Evolutionary conservation across 2,329 filamentous ascomycete genomes (phyloP).

Genomic region (Colletotrichum spaethianum): DNA sequence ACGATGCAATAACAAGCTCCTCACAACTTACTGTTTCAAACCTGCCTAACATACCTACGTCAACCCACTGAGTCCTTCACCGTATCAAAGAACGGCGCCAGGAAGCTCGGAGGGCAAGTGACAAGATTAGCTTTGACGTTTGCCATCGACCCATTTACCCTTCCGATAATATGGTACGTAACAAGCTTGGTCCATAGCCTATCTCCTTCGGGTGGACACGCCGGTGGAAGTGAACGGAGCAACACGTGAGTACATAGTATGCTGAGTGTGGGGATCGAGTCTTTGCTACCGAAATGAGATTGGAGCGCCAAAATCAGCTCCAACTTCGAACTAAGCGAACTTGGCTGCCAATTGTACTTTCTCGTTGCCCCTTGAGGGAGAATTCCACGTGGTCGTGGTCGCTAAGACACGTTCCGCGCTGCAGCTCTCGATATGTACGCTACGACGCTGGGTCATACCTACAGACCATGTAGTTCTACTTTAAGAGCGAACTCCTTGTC

Average conservation of each 20-base stretch:
- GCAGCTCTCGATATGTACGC: background rate
- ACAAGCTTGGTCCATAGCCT: constrained; percentile 34
- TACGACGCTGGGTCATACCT: background rate
- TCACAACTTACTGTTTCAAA: background rate
- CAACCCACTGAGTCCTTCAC: background rate
- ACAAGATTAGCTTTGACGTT: background rate
- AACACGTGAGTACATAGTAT: constrained; percentile 7
- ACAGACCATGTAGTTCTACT: too few species aligned
- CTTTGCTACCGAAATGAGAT: constrained; percentile 2
- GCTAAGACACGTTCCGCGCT: background rate
- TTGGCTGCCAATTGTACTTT: background rate
- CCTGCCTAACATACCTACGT: background rate
- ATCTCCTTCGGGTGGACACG: constrained; percentile 32
- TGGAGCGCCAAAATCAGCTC: background rate
- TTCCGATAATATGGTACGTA: constrained; percentile 8
- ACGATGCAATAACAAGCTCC: background rate
- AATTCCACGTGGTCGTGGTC: background rate
- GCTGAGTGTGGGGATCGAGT: background rate
- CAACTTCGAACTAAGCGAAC: background rate
- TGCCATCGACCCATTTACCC: background rate
- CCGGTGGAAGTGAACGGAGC: constrained; percentile 15
- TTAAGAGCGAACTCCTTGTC: background rate
- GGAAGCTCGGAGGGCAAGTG: background rate
- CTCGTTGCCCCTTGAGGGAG: background rate
- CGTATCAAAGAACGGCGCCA: background rate